Conservation (phyloP, 2,329 filamentous ascomycete species). For the Ceratocystis alfenasii region DNA sequence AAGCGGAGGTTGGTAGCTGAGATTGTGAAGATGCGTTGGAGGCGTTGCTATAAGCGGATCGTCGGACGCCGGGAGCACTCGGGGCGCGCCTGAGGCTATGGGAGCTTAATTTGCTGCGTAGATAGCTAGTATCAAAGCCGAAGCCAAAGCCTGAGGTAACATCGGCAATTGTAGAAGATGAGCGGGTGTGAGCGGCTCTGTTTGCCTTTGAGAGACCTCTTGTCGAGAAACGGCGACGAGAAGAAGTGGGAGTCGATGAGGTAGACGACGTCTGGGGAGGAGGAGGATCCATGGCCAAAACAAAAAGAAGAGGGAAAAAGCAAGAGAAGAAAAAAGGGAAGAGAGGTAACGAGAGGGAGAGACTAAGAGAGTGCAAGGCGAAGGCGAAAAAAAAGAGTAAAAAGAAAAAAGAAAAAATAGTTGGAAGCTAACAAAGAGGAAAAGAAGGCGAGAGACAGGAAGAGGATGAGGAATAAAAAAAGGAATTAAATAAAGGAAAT, state of each 20-base stretch:
- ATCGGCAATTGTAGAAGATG: slow-evolving; percentile 26
- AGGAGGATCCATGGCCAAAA: slow-evolving; percentile 19
- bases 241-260: slow-evolving; percentile 36
- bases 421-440: slow-evolving; percentile 10
- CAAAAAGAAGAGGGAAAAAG: slow-evolving; percentile 6
- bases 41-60: slow-evolving; percentile 27
- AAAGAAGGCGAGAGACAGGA: slow-evolving; percentile 6
- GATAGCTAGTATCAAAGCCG: slow-evolving; percentile 44
- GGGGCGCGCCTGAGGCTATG: slow-evolving; percentile 49
- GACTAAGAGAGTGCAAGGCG: slow-evolving; percentile 5
- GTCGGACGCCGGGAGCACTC: slow-evolving; percentile 38
- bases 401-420: background rate
- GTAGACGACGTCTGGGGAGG: slow-evolving; percentile 25
- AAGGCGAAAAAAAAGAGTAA: slow-evolving; percentile 2
- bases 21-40: slow-evolving; percentile 29
- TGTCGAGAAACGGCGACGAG: slow-evolving; percentile 49
- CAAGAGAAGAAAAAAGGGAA: slow-evolving; percentile 8
- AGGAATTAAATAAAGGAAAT: slow-evolving; percentile 4
- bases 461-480: slow-evolving; percentile 5
- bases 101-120: slow-evolving; percentile 53
- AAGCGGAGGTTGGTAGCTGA: slow-evolving; percentile 25
- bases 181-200: slow-evolving; percentile 21
- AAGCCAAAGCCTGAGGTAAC: slow-evolving; percentile 39
- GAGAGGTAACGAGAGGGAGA: slow-evolving; percentile 11
- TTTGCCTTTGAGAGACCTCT: slow-evolving; percentile 35